Percentiles rank a stretch among this genome's conserved stretches.
Evolutionary conservation across 257 asterid species (phyloP).

Genomic region (Scutellaria baicalensis): DNA sequence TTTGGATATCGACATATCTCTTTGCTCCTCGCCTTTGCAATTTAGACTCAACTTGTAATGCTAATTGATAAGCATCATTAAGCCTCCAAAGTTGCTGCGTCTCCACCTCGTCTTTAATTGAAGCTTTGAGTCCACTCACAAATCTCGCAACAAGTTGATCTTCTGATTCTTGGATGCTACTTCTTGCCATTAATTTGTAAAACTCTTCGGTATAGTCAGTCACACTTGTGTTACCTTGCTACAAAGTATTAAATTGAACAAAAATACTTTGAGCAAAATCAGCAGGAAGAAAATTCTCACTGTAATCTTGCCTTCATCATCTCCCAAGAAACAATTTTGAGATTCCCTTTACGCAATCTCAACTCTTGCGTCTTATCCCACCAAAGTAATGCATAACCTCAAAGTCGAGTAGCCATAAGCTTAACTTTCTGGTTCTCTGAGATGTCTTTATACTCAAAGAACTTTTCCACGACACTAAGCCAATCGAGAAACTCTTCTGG

Average conservation of each 20-base stretch:
- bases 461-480: not conserved
- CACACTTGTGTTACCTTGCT: not conserved
- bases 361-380: not conserved
- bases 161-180: not conserved
- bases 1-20: not conserved
- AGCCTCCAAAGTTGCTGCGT: not conserved
- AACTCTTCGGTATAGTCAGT: not conserved
- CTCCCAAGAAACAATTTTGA: not conserved
- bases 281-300: not conserved
- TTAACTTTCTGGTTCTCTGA: not conserved
- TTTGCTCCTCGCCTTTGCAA: not conserved
- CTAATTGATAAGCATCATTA: not conserved
- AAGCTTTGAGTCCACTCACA: not conserved
- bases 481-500: constrained; percentile 7
- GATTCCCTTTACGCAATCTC: not conserved
- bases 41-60: not conserved
- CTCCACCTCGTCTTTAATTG: not conserved
- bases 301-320: not conserved
- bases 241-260: not conserved
- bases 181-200: not conserved
- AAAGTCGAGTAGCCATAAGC: not conserved
- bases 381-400: constrained; percentile 11
- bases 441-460: not conserved
- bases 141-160: constrained; percentile 2
- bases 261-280: not conserved